These are phyloP conservation scores for Corrigiola litoralis DNA, from an alignment of 179 eudicot genomes.

Conservation along the genomic window DNA sequence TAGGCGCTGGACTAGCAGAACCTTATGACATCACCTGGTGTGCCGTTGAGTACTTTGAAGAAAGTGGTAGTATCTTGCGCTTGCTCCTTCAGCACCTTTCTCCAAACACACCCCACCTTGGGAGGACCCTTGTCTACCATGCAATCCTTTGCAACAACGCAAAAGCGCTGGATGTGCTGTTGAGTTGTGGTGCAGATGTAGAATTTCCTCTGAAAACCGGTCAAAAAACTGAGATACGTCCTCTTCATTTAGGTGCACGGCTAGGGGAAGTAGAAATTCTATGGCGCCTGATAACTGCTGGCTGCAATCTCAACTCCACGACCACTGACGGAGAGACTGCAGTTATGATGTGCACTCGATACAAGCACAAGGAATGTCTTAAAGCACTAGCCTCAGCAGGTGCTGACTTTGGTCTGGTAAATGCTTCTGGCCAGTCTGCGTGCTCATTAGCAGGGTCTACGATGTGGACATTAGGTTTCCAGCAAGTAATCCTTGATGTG, in stretches of 20 bases:
- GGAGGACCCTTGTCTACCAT: conserved; percentile 61
- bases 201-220: conserved; percentile 41
- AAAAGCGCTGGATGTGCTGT: conserved; percentile 40
- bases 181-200: conserved; percentile 42
- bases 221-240: conserved; percentile 26
- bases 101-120: conserved; percentile 49
- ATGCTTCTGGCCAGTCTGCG: conserved; percentile 32
- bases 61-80: conserved; percentile 44
- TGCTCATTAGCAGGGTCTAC: conserved; percentile 39
- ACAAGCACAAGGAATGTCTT: conserved; percentile 53
- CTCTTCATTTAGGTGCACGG: conserved; percentile 52
- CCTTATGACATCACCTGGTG: conserved; percentile 62
- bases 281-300: conserved; percentile 32
- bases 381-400: conserved; percentile 52
- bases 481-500: conserved; percentile 42
- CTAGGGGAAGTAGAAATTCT: conserved; percentile 37
- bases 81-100: conserved; percentile 47
- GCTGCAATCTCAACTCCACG: conserved; percentile 42
- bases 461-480: conserved; percentile 51
- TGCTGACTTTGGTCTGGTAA: conserved; percentile 58
- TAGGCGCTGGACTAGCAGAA: conserved; percentile 70
- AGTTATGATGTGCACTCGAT: conserved; percentile 46
- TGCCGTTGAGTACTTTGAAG: conserved; percentile 69
- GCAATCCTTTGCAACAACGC: conserved; percentile 54
- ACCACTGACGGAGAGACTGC: conserved; percentile 52